phyloP scores from a whole-genome alignment of 768 basidiomycete species.

The Pleurotus citrinopileatus region DNA sequence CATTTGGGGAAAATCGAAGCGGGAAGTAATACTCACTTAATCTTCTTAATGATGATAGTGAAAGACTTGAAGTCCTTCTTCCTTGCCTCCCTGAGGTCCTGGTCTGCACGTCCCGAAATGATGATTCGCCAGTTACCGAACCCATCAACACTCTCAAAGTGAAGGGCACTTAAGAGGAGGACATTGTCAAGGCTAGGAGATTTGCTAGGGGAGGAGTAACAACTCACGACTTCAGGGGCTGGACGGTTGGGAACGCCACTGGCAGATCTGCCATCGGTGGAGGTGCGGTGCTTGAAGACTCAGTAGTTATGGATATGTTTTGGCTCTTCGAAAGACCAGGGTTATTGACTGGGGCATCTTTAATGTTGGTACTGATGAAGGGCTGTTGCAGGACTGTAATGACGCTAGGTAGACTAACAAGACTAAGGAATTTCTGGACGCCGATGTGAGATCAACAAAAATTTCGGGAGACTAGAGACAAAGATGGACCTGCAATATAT shows the following conservation, averaged over 20 bases:
- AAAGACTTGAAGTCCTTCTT: conserved; percentile 45
- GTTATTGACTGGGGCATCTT: not conserved
- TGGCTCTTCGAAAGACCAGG: too few species aligned
- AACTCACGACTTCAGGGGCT: conserved; percentile 52
- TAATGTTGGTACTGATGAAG: not conserved
- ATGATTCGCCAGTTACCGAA: conserved; percentile 67
- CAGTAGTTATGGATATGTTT: too few species aligned
- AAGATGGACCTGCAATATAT: conserved; percentile 24
- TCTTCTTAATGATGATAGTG: conserved; percentile 61
- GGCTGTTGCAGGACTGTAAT: not conserved
- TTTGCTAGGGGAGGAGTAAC: not conserved
- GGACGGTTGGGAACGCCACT: conserved; percentile 42
- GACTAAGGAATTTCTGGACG: not conserved
- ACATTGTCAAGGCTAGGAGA: not conserved
- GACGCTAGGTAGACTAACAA: not conserved
- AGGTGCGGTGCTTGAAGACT: not conserved
- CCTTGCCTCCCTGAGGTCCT: conserved; percentile 44
- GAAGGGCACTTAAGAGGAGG: conserved; percentile 35
- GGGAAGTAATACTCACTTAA: conserved; percentile 42
- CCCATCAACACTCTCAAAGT: conserved; percentile 55
- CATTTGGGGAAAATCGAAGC: not conserved
- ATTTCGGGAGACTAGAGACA: not conserved
- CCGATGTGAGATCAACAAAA: conserved; percentile 10
- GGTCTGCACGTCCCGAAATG: conserved; percentile 48
- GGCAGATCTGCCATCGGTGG: conserved; percentile 11